phyloP scores from a whole-genome alignment of 805 yeast species.

The Metschnikowia colocasiae region DNA sequence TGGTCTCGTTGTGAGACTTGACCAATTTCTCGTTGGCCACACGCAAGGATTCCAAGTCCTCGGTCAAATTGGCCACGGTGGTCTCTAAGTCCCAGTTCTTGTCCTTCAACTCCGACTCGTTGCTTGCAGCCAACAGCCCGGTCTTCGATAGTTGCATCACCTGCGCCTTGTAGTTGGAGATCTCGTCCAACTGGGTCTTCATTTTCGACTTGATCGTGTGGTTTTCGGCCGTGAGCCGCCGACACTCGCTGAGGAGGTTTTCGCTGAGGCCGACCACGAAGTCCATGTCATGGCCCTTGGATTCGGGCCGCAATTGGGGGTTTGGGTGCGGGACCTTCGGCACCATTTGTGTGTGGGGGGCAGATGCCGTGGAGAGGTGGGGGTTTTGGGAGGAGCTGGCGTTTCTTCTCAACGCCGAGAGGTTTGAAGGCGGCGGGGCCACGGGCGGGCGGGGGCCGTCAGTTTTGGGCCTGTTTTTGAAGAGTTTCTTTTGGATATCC shows the following conservation, averaged over 20 bases:
- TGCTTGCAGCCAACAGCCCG: slow-evolving; percentile 30
- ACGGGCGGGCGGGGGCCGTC: slow-evolving; percentile 2
- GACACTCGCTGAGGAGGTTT: slow-evolving; percentile 64
- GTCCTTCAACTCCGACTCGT: slow-evolving; percentile 53
- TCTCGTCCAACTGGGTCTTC: slow-evolving; percentile 41
- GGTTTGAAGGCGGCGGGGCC: slow-evolving; percentile 7
- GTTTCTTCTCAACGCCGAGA: slow-evolving; percentile 11
- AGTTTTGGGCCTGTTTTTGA: slow-evolving; percentile 16
- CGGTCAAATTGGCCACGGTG: slow-evolving; percentile 43
- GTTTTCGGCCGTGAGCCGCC: slow-evolving; percentile 65
- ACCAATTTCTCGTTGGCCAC: slow-evolving; percentile 39
- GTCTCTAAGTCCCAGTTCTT: slow-evolving; percentile 64
- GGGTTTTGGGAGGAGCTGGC: slow-evolving; percentile 1
- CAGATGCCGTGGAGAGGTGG: background rate
- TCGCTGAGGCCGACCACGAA: slow-evolving; percentile 75
- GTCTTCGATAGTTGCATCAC: slow-evolving; percentile 33
- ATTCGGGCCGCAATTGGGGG: slow-evolving; percentile 40
- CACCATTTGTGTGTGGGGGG: slow-evolving; percentile 16
- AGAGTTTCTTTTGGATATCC: slow-evolving; percentile 35
- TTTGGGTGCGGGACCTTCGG: slow-evolving; percentile 20
- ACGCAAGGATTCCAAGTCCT: slow-evolving; percentile 38
- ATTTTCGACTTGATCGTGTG: slow-evolving; percentile 43
- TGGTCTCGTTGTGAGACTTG: slow-evolving; percentile 31
- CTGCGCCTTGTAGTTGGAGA: slow-evolving; percentile 36
- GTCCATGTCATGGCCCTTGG: slow-evolving; percentile 59